Evolutionary conservation across 768 basidiomycete genomes (phyloP), one percentile per base, ranked within the genome.

Genomic region (Sarcodon sp.): DNA sequence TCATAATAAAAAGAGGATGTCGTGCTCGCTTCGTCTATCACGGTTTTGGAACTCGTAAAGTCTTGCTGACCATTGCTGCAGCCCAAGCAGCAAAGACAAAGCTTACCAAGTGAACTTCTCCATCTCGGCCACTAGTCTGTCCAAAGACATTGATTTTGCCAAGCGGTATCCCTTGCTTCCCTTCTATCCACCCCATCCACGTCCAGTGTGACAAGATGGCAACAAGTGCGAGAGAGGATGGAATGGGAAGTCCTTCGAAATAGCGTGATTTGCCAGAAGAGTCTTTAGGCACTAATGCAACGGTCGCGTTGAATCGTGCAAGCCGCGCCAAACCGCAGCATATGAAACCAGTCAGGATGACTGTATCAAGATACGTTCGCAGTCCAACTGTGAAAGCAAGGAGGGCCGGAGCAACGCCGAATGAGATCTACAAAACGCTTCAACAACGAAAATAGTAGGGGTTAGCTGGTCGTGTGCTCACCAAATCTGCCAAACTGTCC

Each of bases 191-290:
- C 10, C 88, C 92, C 45, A 80, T 72, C 55, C 77, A 80, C 36
- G 79, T 76, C 87, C 88, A 94, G 57, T 78, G 85, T 32, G 83
- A 81, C 63, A 98, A 67, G 31, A 87, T 56, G 15, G 68, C 77
- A 49, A 96, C 92, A 48, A 99, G 73, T 9, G 59, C 75, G 43
- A 99, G 74, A 9, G 87, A 87, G 0, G 88, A 87, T 1, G 96
- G 96, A 51, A 99, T 98, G 21, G 96, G 96, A 16, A 99, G 77
- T 5, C 96, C 96, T 66, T 98, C 96, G 61, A 98, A 99, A 70
- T 93, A 98, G 58, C 83, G 82, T 12, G 87, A 73, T 63, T 97
- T 98, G 49, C 96, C 94, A 32, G 72, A 73, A 6, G 63, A 66
- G 60, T 92, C 87, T 64, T 92, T 93, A 1, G 94, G 94, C 21